These are phyloP conservation scores for Eleusine coracana DNA, from an alignment of 176 grass and related monocot genomes.

Conservation along the genomic window DNA sequence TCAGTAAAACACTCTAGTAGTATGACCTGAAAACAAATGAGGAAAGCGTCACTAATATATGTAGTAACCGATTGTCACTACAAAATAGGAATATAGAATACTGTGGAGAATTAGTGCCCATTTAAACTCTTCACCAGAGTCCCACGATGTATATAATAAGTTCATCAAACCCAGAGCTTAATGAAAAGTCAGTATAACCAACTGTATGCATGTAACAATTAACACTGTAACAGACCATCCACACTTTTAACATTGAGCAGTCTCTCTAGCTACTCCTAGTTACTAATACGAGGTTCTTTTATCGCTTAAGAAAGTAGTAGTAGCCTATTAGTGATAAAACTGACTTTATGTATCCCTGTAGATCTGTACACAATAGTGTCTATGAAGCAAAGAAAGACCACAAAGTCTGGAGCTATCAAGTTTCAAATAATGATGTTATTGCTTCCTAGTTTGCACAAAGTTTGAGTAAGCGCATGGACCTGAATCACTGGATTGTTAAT, in stretches of 20 bases:
- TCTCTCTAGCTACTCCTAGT: neutral
- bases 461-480: neutral
- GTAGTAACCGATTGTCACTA: neutral
- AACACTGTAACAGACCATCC: neutral
- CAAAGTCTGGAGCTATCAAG: neutral
- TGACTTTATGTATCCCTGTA: neutral
- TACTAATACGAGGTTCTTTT: neutral
- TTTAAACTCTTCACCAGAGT: neutral
- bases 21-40: neutral
- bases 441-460: neutral
- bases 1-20: neutral
- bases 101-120: neutral
- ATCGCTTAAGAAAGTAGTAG: neutral
- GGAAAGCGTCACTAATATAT: neutral
- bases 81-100: neutral
- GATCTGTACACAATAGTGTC: neutral
- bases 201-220: neutral
- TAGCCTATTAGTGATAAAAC: constrained; percentile 2
- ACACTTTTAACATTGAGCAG: neutral
- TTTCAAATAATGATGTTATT: neutral
- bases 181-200: neutral
- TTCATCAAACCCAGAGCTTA: neutral
- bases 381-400: constrained; percentile 7
- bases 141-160: neutral
- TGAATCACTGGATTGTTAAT: neutral